Percentiles rank a stretch among this genome's conserved stretches.
These are phyloP conservation scores for Coemansia sp. DNA, from an alignment of 192 early-diverging fungal genomes.

Conservation along the genomic window DNA sequence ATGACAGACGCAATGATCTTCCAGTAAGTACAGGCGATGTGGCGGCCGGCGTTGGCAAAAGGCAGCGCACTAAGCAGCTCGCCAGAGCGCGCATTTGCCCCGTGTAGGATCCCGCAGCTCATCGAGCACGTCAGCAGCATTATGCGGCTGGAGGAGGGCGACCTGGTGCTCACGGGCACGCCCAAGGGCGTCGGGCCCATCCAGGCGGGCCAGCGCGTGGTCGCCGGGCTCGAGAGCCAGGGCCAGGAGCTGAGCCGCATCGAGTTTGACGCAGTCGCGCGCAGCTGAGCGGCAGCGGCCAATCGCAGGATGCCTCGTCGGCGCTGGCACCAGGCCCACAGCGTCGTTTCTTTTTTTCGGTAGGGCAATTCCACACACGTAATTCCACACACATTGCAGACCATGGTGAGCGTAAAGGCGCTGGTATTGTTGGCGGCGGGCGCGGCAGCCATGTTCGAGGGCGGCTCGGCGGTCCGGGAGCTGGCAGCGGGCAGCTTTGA, in stretches of 20 bases:
- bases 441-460: slow-evolving; percentile 53
- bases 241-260: slow-evolving; percentile 44
- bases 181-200: slow-evolving; percentile 87
- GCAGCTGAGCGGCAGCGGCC: slow-evolving; percentile 1
- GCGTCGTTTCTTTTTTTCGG: no score
- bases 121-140: slow-evolving; percentile 77
- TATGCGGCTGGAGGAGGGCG: slow-evolving; percentile 87
- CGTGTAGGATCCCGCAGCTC: slow-evolving; percentile 65
- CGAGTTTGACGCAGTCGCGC: slow-evolving; percentile 33
- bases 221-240: slow-evolving; percentile 59
- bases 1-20: slow-evolving; percentile 91
- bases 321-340: no score
- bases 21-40: slow-evolving; percentile 45
- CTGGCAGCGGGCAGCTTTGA: slow-evolving; percentile 64
- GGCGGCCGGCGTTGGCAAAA: no score
- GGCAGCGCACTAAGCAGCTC: no score
- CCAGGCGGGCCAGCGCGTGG: slow-evolving; percentile 69
- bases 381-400: background rate
- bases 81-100: no score
- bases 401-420: background rate
- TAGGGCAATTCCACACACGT: no score
- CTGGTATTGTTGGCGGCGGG: slow-evolving; percentile 10
- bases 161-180: slow-evolving; percentile 89
- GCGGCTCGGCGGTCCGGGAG: slow-evolving; percentile 55
- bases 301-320: no score